Evolutionary conservation across 2,329 filamentous ascomycete genomes (phyloP), one percentile per base, ranked within the genome.

Genomic region (Aspergillus texensis): DNA sequence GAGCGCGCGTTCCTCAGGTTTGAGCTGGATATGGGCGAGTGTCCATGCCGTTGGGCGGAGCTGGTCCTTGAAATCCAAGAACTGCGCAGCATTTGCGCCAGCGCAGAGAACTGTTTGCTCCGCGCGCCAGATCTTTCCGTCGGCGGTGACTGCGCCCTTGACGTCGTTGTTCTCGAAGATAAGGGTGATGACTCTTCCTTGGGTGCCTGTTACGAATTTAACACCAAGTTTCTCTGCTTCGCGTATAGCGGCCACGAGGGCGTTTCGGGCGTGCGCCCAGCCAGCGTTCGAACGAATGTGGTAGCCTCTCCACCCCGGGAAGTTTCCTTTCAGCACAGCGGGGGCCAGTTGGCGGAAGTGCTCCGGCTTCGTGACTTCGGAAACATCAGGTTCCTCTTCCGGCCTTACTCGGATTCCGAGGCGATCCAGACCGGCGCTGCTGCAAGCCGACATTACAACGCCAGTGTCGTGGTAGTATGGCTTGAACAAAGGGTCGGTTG

Each of bases 191-290:
- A 82, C 80, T 11, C 74, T 71, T 12, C 80, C 80, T 12, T 74
- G 50, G 67, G 69, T 65, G 6, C 79, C 82, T 4, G 79, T 78
- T n/a, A 84, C 70, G 57, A 85, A 82, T 3, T 70, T 72, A 1
- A 81, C 84, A 6, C 83, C 83, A 10, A 85, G 65, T 34, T 72
- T 72, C 45, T 75, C 60, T 0, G 82, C 81, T 68, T 84, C 83
- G 5, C 70, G 65, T n/a, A 78, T 77, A 10, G 80, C 80, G 48
- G 81, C 77, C 59, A 77, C 70, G 39, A 86, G 67, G 1, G 82
- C 81, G 43, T 81, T 80, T 10, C 79, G 75, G 12, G 84, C 84
- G 68, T 82, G 81, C 4, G 84, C 81, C 83, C 84, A 86, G 4
- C 84, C 84, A 16, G 82, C 82, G 19, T 79, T 78, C 24, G 73